Evolutionary conservation across 1,139 yeast genomes (phyloP), one percentile per base, ranked within the genome.

Genomic region (Hanseniaspora gamundiae): DNA sequence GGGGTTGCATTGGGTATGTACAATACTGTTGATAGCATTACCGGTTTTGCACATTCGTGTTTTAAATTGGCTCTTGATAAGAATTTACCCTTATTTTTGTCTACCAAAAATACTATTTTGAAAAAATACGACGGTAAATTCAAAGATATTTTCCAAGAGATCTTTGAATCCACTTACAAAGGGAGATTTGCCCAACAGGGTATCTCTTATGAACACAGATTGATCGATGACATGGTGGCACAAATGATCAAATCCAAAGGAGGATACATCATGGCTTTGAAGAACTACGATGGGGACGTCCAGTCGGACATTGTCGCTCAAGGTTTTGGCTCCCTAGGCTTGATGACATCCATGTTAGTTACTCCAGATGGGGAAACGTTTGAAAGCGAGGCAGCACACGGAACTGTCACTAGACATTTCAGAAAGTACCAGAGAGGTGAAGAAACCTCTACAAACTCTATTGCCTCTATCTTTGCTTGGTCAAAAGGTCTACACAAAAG

Each of bases 301-400:
- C 86, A 81, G 64, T 78, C 85, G 7, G 93, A 82, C 61, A 80
- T 82, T 54, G 88, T 82, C 45, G 93, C 93, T 16, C 93, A 82
- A 66, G 93, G 93, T 40, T 82, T 82, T 54, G 93, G 93, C 24
- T 82, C 91, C 7, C 68, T 82, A 49, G 93, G 93, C 45, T 70
- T 82, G 53, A 82, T 82, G 93, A 82, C 93, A 17, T 82, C 91
- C 2, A 86, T 80, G 14, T 71, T 82, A 54, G 78, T 81, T 66
- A 79, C 91, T n/a, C 87, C 93, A 47, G 91, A 82, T 64, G 93
- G 93, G 33, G 80, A 80, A 64, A 76, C 88, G 14, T 82, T 78
- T 58, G 91, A 82, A 64, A 70, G 82, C 47, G 93, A 82, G 65
- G 93, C 93, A 49, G 93, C 93, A 35, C 93, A 82, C 57, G 93